These are phyloP conservation scores for Neolecta irregularis DNA, from an alignment of 1,139 yeast genomes.

Conservation along the genomic window DNA sequence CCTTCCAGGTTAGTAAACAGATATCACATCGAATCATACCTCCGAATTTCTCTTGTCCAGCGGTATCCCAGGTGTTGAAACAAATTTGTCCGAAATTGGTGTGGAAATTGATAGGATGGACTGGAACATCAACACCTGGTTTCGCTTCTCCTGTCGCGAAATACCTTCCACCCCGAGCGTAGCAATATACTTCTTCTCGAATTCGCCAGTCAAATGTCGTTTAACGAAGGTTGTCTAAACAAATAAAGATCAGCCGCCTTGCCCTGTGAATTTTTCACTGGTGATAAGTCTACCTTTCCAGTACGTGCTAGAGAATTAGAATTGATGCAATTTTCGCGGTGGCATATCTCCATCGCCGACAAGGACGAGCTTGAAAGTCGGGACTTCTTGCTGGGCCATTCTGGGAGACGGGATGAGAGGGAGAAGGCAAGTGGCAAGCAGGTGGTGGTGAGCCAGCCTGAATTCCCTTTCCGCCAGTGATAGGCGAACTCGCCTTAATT, in stretches of 20 bases:
- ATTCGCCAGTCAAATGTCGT: slow-evolving; percentile 94
- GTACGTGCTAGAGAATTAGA: slow-evolving; percentile 3
- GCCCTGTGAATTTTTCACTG: background rate
- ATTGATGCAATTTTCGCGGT: slow-evolving; percentile 18
- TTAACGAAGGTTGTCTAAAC: slow-evolving; percentile 98
- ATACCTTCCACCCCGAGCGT: background rate
- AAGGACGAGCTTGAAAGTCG: slow-evolving; percentile 78
- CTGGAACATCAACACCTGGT: slow-evolving; percentile 98
- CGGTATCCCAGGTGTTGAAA: slow-evolving; percentile 98
- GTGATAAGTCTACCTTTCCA: slow-evolving; percentile 1
- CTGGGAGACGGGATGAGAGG: no score
- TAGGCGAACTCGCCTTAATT: no score
- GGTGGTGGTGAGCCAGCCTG: no score
- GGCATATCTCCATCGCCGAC: slow-evolving; percentile 12
- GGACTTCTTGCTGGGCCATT: slow-evolving; percentile 57
- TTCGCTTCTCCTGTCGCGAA: slow-evolving; percentile 27
- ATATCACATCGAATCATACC: no score
- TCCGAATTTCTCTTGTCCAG: slow-evolving; percentile 99
- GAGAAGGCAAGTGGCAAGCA: no score
- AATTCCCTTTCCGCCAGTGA: no score
- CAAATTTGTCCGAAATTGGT: slow-evolving; percentile 98
- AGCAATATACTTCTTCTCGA: slow-evolving; percentile 97
- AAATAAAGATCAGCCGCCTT: slow-evolving; percentile 45
- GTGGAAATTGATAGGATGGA: slow-evolving; percentile 95
- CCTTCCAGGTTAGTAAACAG: no score